Conservation (phyloP, 371 early-diverging fungal genomes). For the Apophysomyces ossiformis region DNA sequence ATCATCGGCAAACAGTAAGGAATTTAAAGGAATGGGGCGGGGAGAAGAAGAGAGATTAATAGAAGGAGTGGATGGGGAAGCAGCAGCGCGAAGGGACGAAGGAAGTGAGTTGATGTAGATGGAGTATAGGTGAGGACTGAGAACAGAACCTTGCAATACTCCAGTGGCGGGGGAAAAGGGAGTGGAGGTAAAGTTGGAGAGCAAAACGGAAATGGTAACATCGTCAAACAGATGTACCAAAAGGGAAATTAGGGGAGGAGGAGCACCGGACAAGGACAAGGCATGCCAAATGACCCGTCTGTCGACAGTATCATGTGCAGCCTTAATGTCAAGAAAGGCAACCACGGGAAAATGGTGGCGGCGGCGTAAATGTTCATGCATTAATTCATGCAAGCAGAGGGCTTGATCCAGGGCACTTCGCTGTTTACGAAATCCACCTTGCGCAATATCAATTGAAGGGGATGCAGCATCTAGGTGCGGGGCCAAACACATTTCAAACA, state of each 20-base stretch:
- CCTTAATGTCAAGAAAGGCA: constrained; percentile 28
- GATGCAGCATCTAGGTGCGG: not conserved
- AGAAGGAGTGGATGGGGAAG: too few species aligned
- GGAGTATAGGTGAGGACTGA: constrained; percentile 30
- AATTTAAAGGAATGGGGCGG: too few species aligned
- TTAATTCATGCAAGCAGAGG: too few species aligned
- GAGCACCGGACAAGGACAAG: constrained; percentile 4
- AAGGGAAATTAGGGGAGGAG: constrained; percentile 14
- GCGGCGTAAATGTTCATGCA: constrained; percentile 8
- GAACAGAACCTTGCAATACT: constrained; percentile 29
- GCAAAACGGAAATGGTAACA: constrained; percentile 19
- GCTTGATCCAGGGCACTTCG: constrained; percentile 36
- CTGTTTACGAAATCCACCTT: constrained; percentile 38
- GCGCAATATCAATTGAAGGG: constrained; percentile 22
- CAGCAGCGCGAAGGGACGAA: constrained; percentile 8
- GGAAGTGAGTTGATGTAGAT: constrained; percentile 31
- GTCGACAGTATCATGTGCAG: constrained; percentile 24
- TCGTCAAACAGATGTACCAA: constrained; percentile 28
- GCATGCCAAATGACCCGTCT: constrained; percentile 22
- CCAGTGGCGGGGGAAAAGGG: constrained; percentile 24
- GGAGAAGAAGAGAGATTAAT: too few species aligned
- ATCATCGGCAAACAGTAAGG: too few species aligned
- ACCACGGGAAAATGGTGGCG: constrained; percentile 12
- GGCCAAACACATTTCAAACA: too few species aligned
- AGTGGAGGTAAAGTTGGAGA: constrained; percentile 17